Evolutionary conservation across 805 yeast species (phyloP), one percentile per base, ranked within the genome.

Genomic region (Dipodascopsis uninucleata): DNA sequence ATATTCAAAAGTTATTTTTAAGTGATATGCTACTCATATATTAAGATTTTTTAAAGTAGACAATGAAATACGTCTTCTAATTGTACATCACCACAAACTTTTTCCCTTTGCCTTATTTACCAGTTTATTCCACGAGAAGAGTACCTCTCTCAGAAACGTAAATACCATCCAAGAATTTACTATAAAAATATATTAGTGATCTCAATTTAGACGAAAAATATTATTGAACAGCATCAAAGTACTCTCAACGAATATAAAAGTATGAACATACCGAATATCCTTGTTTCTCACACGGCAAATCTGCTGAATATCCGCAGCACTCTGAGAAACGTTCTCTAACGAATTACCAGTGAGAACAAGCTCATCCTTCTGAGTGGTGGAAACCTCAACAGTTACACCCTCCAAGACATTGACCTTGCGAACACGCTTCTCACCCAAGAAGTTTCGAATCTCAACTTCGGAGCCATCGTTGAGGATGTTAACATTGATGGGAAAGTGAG

Each of bases 401-500:
- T 82, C 94, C 66, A 79, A 78, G 62, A 93, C 78, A 71, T 79
- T 76, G 64, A 93, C 82, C 61, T 74, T 73, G 82, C 97, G 86
- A 61, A 89, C 95, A 75, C 87, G 81, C 84, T 88, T 93, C 81
- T 93, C 97, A 78, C 98, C 98, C 76, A 93, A 82, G 84, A 86
- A 93, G 81, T 93, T 93, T 86, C 97, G 89, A 79, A 93, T 89
- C 79, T 93, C 97, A 64, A 90, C 84, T 67, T 67, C 79, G 58
- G 77, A 73, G 49, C 90, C 90, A 66, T 78, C 76, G 60, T 85
- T 86, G 69, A 85, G 70, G 61, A 88, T 72, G 79, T 89, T 90
- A 62, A 93, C 96, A 77, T 93, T 93, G 77, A 94, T 93, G 73
- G 98, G 99, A 96, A 93, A 93, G 86, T 93, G 98, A 82, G 98